phyloP scores from a whole-genome alignment of 1,139 yeast genomes.

The Yamadazyma taylorii region DNA sequence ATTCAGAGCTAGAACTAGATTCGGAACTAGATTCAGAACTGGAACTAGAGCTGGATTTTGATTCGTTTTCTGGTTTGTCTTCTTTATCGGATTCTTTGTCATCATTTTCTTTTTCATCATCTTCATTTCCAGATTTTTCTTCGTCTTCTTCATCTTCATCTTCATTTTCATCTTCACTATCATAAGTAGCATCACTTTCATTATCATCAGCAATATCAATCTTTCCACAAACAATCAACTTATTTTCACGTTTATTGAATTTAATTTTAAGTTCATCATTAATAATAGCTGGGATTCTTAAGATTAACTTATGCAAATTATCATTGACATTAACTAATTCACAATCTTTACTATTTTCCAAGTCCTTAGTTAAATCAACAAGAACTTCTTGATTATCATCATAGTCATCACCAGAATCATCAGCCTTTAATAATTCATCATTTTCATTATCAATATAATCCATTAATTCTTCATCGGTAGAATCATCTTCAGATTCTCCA shows the following conservation, averaged over 20 bases:
- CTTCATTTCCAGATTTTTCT: constrained; percentile 11
- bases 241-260: constrained; percentile 44
- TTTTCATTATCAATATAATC: constrained; percentile 23
- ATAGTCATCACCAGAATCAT: constrained; percentile 35
- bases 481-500: constrained; percentile 33
- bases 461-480: constrained; percentile 40
- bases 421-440: constrained; percentile 28
- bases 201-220: constrained; percentile 24
- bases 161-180: constrained; percentile 14
- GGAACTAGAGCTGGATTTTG: constrained; percentile 17
- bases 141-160: constrained; percentile 16
- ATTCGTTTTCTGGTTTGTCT: too few species aligned
- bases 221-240: constrained; percentile 44
- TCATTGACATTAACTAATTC: constrained; percentile 44
- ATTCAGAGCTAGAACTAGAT: constrained; percentile 16
- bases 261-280: constrained; percentile 45
- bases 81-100: too few species aligned
- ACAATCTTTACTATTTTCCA: constrained; percentile 47
- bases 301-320: constrained; percentile 40
- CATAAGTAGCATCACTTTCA: constrained; percentile 22
- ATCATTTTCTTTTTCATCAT: constrained; percentile 4
- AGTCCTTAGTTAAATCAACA: constrained; percentile 45
- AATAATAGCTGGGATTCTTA: constrained; percentile 46
- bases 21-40: constrained; percentile 13
- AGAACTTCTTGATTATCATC: constrained; percentile 34